A percentile compares a stretch with the other conserved stretches of the same genome.
Evolutionary conservation across 108 stramenopile genomes (phyloP).

Genomic region (Stephanodiscus minutulus): DNA sequence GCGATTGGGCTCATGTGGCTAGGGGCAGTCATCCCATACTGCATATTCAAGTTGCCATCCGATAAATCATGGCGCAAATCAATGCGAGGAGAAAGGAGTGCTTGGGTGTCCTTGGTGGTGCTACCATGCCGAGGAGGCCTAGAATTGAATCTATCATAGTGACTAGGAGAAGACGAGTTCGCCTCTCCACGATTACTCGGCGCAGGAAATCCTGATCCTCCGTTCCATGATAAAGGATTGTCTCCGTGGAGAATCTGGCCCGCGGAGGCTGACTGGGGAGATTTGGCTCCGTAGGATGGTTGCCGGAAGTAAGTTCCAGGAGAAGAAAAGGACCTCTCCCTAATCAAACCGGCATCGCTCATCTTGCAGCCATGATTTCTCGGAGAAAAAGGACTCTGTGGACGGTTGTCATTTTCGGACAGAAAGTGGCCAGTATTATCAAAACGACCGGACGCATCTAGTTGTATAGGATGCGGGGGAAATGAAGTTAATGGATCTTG

Average conservation of each 20-base stretch:
- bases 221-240: constrained; percentile 43
- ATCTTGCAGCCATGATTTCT: constrained; percentile 12
- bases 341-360: constrained; percentile 22
- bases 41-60: constrained; percentile 41
- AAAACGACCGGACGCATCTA: constrained; percentile 21
- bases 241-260: constrained; percentile 38
- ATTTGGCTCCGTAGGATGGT: constrained; percentile 33
- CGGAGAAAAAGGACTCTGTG: constrained; percentile 25
- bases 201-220: constrained; percentile 24
- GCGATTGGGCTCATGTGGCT: constrained; percentile 13
- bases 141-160: constrained; percentile 42
- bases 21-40: background rate
- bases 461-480: constrained; percentile 38
- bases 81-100: constrained; percentile 21
- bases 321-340: constrained; percentile 45
- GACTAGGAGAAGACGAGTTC: constrained; percentile 16
- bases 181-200: constrained; percentile 23
- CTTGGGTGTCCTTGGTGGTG: constrained; percentile 21
- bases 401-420: constrained; percentile 3
- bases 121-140: constrained; percentile 46
- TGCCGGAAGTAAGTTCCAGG: constrained; percentile 32
- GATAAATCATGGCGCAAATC: constrained; percentile 27
- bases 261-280: constrained; percentile 23
- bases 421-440: constrained; percentile 12
- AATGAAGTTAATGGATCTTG: constrained; percentile 11